phyloP scores from a whole-genome alignment of 306 rosid species.

The Abrus precatorius region DNA sequence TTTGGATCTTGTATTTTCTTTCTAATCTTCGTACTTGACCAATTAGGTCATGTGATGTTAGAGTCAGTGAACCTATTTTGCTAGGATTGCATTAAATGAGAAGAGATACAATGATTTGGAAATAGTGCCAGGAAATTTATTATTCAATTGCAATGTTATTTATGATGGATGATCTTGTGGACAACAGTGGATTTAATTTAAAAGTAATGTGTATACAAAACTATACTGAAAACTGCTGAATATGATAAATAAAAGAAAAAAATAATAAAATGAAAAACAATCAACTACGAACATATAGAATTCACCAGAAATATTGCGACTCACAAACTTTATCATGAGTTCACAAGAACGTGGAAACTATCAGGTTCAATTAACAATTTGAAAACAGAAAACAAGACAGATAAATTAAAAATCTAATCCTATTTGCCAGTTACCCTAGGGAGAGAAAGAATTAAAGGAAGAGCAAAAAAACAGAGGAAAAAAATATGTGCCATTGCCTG shows the following conservation, averaged over 20 bases:
- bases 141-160: not conserved
- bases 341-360: not conserved
- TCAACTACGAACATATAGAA: not conserved
- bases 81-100: conserved; percentile 12
- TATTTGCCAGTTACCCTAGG: not conserved
- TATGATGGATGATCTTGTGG: not conserved
- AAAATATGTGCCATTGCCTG: not conserved
- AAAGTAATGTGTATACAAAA: not conserved
- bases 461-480: not conserved
- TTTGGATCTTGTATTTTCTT: not conserved
- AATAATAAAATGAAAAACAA: not conserved
- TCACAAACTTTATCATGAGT: not conserved
- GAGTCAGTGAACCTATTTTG: not conserved
- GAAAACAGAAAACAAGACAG: not conserved
- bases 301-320: not conserved
- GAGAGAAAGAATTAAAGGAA: not conserved
- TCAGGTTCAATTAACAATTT: not conserved
- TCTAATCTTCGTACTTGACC: not conserved
- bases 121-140: not conserved
- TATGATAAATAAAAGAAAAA: not conserved
- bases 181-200: not conserved
- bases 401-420: not conserved
- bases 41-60: not conserved
- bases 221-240: not conserved
- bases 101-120: not conserved